Conservation (phyloP, 1,139 yeast genomes). For the Meyerozyma sp. region DNA sequence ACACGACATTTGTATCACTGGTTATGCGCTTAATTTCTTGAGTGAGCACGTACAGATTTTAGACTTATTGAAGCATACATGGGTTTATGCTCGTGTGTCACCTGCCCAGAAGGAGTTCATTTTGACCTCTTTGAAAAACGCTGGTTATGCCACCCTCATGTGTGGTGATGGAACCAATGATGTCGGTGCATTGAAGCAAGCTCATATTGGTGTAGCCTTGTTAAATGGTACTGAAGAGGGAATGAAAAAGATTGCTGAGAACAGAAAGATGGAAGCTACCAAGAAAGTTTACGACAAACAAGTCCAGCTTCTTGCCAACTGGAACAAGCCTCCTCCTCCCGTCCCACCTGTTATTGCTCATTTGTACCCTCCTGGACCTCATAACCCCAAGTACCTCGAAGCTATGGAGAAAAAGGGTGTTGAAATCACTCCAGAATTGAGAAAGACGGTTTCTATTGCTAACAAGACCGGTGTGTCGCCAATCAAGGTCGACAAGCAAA, state of each 20-base stretch:
- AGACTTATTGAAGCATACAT: conserved; percentile 76
- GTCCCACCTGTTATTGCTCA: conserved; percentile 88
- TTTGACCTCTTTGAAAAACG: conserved; percentile 73
- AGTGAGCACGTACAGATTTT: conserved; percentile 60
- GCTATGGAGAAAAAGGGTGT: conserved; percentile 85
- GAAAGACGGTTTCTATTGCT: conserved; percentile 50
- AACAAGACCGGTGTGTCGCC: conserved; percentile 30
- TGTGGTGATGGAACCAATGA: conserved; percentile 99
- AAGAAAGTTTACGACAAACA: conserved; percentile 80
- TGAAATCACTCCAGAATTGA: conserved; percentile 63
- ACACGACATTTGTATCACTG: conserved; percentile 89
- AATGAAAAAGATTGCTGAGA: conserved; percentile 83
- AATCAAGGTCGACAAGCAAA: conserved; percentile 22
- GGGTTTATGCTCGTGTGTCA: conserved; percentile 98
- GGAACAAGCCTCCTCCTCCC: conserved; percentile 84
- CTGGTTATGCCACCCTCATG: conserved; percentile 94
- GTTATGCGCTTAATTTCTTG: conserved; percentile 75
- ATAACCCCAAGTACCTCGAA: conserved; percentile 80
- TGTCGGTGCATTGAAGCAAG: conserved; percentile 98
- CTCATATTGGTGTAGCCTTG: conserved; percentile 95
- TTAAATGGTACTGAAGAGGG: conserved; percentile 96
- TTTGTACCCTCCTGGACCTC: conserved; percentile 92
- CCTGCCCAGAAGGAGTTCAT: conserved; percentile 94
- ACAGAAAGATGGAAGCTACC: conserved; percentile 61
- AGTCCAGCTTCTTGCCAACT: conserved; percentile 65